A percentile compares a stretch with the other conserved stretches of the same genome.
Evolutionary conservation across 2,329 filamentous ascomycete genomes (phyloP).

Genomic region (Verticillium dahliae): DNA sequence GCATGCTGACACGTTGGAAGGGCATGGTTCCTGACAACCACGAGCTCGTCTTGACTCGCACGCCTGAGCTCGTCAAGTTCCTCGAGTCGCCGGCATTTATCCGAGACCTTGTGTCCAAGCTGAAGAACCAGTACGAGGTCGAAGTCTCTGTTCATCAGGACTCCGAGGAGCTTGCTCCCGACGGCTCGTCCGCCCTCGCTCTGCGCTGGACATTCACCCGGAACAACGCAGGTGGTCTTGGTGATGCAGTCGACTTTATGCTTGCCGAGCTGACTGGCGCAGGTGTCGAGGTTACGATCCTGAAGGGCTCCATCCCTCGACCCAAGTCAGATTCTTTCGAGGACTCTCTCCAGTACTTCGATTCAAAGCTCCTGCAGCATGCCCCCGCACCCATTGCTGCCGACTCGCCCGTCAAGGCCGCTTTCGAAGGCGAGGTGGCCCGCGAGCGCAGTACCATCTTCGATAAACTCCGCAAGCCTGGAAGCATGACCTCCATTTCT

Average conservation of each 20-base stretch:
- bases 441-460: slow-evolving; percentile 79
- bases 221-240: slow-evolving; percentile 91
- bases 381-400: slow-evolving; percentile 74
- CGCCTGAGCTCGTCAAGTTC: slow-evolving; percentile 70
- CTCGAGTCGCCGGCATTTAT: slow-evolving; percentile 77
- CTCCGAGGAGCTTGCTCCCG: slow-evolving; percentile 49
- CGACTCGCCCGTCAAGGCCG: slow-evolving; percentile 82
- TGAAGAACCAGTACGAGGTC: slow-evolving; percentile 89
- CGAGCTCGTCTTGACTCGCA: slow-evolving; percentile 77
- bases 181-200: slow-evolving; percentile 51
- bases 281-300: slow-evolving; percentile 78
- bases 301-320: slow-evolving; percentile 94
- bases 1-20: slow-evolving; percentile 27
- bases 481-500: slow-evolving; percentile 88
- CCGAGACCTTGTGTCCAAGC: slow-evolving; percentile 71
- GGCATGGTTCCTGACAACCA: slow-evolving; percentile 98
- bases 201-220: slow-evolving; percentile 81
- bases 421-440: slow-evolving; percentile 74
- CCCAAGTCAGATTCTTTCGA: slow-evolving; percentile 99
- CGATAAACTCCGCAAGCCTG: slow-evolving; percentile 88
- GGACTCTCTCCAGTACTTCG: slow-evolving; percentile 92
- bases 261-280: slow-evolving; percentile 79
- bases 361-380: slow-evolving; percentile 92
- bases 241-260: slow-evolving; percentile 93
- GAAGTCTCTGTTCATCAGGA: slow-evolving; percentile 70